Evolutionary conservation across 345 rosid genomes (phyloP).

Genomic region (Microthlaspi erraticum): DNA sequence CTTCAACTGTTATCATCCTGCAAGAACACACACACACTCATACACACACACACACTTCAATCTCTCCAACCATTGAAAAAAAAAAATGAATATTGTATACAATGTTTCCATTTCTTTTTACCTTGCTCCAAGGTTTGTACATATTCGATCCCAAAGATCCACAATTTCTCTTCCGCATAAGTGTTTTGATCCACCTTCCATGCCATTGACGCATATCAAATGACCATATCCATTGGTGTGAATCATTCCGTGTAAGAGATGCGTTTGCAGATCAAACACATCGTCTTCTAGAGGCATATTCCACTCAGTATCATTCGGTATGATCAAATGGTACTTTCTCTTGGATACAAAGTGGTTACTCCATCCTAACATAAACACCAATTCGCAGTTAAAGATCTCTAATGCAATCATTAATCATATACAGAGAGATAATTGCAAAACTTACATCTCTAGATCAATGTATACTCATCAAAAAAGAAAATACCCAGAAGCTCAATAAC

Average conservation of each 20-base stretch:
- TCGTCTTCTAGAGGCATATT: conserved; percentile 58
- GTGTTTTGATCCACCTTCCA: conserved; percentile 72
- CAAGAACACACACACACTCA: no score
- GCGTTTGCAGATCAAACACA: conserved; percentile 59
- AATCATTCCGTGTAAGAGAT: conserved; percentile 83
- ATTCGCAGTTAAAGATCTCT: background rate
- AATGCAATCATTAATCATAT: background rate
- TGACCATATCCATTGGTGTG: conserved; percentile 91
- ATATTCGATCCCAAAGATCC: conserved; percentile 89
- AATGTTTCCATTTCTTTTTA: conserved; percentile 14
- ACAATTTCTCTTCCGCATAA: conserved; percentile 77
- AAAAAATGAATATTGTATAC: no score
- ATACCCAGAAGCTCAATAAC: background rate
- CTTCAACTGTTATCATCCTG: conserved; percentile 80
- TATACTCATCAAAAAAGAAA: conserved; percentile 11
- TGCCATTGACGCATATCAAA: conserved; percentile 76
- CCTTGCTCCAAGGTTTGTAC: conserved; percentile 63
- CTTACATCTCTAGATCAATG: background rate
- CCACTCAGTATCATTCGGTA: conserved; percentile 70
- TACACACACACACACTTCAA: conserved; percentile 15
- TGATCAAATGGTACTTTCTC: conserved; percentile 73
- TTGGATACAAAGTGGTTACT: conserved; percentile 72
- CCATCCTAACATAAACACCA: conserved; percentile 61
- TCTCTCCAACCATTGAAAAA: conserved; percentile 15
- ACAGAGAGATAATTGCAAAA: background rate